Evolutionary conservation across 805 yeast species (phyloP), one percentile per base, ranked within the genome.

Genomic region (Jamesozyma hellenica): DNA sequence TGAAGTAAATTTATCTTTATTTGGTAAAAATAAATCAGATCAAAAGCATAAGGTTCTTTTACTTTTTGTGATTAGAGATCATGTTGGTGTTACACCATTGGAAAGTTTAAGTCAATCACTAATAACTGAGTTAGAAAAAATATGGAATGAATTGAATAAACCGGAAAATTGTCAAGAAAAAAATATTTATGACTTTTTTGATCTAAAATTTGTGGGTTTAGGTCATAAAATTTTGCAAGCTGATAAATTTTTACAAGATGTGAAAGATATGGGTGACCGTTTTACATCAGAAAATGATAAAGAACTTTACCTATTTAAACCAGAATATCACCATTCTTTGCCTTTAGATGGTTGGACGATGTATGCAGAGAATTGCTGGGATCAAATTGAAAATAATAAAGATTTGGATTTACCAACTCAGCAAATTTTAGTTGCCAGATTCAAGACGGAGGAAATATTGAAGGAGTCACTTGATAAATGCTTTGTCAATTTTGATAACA

Each of bases 261-360:
- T 86, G 12, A 68, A 64, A 36, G 43, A 55, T 3, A 68, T 90
- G 44, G 90, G 94, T 28, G 78, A 75, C 45, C 62, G 75, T 29
- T 76, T 90, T 44, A 60, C 66, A 13, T 60, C 58, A 26, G 47
- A 42, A 7, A 34, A 50, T 12, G 36, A 52, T 14, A 31, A 53
- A 1, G 48, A 52, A 3, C 45, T 55, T 23, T 42, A 52, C 6
- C 66, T 79, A 28, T 85, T 87, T 66, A 72, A 75, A 42, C 69
- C 73, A 2, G 70, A 75, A 35, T 88, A 86, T 58, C 95, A 85
- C 55, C 87, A 92, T 49, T 70, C 72, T 35, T 77, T 92, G 41
- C 98, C 98, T 10, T 70, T 90, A 39, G 98, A 92, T 62, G 97
- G 96, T 18, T 92, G 98, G 97, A 73, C 90, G 4, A 63, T 87